Conservation (phyloP, 768 basidiomycete genomes). For the Calvatia gigantea region DNA sequence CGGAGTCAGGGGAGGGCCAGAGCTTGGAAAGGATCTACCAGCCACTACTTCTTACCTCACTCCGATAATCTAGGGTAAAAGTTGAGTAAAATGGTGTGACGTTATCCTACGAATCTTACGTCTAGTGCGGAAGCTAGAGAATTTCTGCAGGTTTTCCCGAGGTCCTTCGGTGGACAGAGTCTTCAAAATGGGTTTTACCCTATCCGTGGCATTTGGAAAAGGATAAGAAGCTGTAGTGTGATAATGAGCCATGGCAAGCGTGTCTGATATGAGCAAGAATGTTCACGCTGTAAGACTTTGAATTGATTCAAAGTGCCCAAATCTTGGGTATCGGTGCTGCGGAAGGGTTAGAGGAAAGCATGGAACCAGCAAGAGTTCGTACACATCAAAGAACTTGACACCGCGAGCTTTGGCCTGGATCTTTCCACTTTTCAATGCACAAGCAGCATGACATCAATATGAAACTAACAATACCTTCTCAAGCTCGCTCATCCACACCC, state of each 20-base stretch:
- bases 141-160: slow-evolving; percentile 57
- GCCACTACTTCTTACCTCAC: slow-evolving; percentile 48
- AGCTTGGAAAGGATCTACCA: slow-evolving; percentile 12
- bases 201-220: slow-evolving; percentile 55
- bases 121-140: slow-evolving; percentile 72
- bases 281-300: slow-evolving; percentile 34
- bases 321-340: slow-evolving; percentile 72
- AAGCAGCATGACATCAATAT: background rate
- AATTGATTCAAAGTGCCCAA: slow-evolving; percentile 42
- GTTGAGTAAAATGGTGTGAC: slow-evolving; percentile 1
- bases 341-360: slow-evolving; percentile 14
- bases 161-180: slow-evolving; percentile 66
- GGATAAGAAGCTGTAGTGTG: slow-evolving; percentile 46
- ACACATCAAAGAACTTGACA: slow-evolving; percentile 87
- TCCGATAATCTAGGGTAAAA: slow-evolving; percentile 38
- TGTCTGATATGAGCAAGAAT: slow-evolving; percentile 14
- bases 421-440: slow-evolving; percentile 31
- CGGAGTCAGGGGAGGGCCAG: slow-evolving; percentile 8
- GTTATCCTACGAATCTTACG: slow-evolving; percentile 38
- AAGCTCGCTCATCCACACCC: slow-evolving; percentile 84
- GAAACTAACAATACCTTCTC: slow-evolving; percentile 61
- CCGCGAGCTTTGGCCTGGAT: slow-evolving; percentile 76
- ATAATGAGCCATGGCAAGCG: slow-evolving; percentile 7
- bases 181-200: slow-evolving; percentile 56
- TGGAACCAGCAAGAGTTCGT: slow-evolving; percentile 20